phyloP scores from a whole-genome alignment of 805 yeast genomes.

The Clavispora santaluciae region DNA sequence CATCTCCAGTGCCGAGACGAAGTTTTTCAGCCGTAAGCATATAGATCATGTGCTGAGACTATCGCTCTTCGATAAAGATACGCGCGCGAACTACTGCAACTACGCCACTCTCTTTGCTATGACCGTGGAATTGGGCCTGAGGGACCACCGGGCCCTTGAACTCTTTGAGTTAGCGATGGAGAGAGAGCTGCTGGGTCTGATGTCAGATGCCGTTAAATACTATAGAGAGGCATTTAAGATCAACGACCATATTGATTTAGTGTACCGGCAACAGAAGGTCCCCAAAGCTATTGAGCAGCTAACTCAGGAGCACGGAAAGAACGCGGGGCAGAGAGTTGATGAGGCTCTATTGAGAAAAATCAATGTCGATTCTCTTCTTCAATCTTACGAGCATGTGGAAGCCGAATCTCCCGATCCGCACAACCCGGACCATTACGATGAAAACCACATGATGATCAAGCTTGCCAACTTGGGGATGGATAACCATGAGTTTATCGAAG shows the following conservation, averaged over 20 bases:
- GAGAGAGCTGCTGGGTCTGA: slow-evolving; percentile 66
- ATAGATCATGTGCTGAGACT: no score
- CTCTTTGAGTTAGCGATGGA: slow-evolving; percentile 66
- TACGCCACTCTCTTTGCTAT: not conserved
- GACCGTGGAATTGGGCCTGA: not conserved
- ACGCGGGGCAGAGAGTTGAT: slow-evolving; percentile 28
- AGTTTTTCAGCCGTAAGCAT: no score
- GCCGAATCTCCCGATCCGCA: slow-evolving; percentile 25
- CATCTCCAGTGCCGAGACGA: no score
- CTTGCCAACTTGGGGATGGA: slow-evolving; percentile 23
- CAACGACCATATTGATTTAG: slow-evolving; percentile 56
- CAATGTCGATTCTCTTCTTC: slow-evolving; percentile 37
- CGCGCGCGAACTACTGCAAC: no score
- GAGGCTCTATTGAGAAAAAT: slow-evolving; percentile 34
- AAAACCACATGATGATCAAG: slow-evolving; percentile 19
- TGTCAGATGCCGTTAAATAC: slow-evolving; percentile 75
- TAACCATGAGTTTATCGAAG: slow-evolving; percentile 13
- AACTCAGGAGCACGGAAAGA: slow-evolving; percentile 24
- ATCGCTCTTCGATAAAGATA: no score
- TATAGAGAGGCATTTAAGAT: slow-evolving; percentile 70
- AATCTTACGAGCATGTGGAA: slow-evolving; percentile 28
- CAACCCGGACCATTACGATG: slow-evolving; percentile 15
- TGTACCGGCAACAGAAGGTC: slow-evolving; percentile 55
- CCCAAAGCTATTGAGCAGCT: slow-evolving; percentile 30
- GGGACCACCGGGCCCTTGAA: slow-evolving; percentile 44